phyloP scores from a whole-genome alignment of 2,329 filamentous ascomycete genomes.

The Pestalotiopsis fici region DNA sequence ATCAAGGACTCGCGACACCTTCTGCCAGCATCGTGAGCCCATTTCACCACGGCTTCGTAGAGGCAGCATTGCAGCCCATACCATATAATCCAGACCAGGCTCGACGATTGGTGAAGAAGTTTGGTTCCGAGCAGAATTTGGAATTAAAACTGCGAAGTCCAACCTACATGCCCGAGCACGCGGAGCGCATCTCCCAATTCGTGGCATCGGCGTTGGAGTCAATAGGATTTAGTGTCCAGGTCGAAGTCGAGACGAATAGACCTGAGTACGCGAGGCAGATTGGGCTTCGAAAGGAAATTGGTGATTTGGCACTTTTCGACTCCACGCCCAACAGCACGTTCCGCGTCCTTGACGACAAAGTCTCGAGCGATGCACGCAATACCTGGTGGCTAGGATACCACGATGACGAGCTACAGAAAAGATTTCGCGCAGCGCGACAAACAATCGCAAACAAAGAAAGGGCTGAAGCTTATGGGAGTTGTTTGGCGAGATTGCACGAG shows the following conservation, averaged over 20 bases:
- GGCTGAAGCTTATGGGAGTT: neutral
- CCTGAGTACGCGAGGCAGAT: conserved; percentile 6
- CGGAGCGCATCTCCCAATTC: neutral
- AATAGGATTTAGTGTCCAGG: neutral
- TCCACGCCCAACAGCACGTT: conserved; percentile 7
- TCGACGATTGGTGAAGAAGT: no score
- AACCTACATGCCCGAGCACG: conserved; percentile 7
- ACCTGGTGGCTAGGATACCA: conserved; percentile 10
- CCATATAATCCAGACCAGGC: neutral
- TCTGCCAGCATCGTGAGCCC: conserved; percentile 6
- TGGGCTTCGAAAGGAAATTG: conserved; percentile 7
- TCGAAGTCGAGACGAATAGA: conserved; percentile 3
- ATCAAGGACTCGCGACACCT: neutral
- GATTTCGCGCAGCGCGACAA: neutral
- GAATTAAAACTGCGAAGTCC: neutral
- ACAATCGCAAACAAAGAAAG: neutral
- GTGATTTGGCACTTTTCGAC: conserved; percentile 8
- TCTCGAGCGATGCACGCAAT: neutral
- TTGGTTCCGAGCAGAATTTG: neutral
- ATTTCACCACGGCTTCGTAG: neutral
- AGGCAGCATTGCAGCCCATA: conserved; percentile 1
- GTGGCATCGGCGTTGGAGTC: neutral
- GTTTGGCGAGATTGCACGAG: neutral
- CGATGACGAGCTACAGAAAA: neutral
- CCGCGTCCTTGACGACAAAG: conserved; percentile 9